A percentile compares a stretch with the other conserved stretches of the same genome.
phyloP scores from a whole-genome alignment of 805 yeast genomes.

The Kodamaea nitidulidarum region DNA sequence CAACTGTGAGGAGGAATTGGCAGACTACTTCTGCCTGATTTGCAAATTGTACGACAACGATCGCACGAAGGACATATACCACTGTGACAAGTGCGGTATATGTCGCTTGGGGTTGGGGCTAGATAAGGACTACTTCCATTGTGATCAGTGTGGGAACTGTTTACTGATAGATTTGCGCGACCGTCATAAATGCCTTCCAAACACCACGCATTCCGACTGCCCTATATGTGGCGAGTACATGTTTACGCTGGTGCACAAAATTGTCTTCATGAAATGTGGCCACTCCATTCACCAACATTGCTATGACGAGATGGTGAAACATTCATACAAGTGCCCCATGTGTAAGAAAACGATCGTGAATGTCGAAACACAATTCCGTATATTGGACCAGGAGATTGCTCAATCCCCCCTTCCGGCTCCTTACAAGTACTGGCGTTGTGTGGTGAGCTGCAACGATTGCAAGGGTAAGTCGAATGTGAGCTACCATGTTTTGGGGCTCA shows the following conservation, averaged over 20 bases:
- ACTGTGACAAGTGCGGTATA: slow-evolving; percentile 89
- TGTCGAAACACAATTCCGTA: slow-evolving; percentile 85
- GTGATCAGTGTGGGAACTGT: slow-evolving; percentile 86
- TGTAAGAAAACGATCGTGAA: slow-evolving; percentile 81
- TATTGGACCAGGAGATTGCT: slow-evolving; percentile 76
- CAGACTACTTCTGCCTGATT: slow-evolving; percentile 69
- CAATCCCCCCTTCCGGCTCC: slow-evolving; percentile 80
- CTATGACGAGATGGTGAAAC: slow-evolving; percentile 75
- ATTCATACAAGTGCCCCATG: slow-evolving; percentile 86
- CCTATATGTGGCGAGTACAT: slow-evolving; percentile 90
- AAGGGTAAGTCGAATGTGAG: slow-evolving; percentile 70
- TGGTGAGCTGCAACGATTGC: slow-evolving; percentile 82
- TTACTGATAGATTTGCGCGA: slow-evolving; percentile 72
- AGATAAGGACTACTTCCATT: slow-evolving; percentile 87
- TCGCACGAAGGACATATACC: slow-evolving; percentile 74
- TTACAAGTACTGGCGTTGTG: slow-evolving; percentile 67
- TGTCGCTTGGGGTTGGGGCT: slow-evolving; percentile 87
- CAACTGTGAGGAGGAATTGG: slow-evolving; percentile 62
- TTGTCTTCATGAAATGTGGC: slow-evolving; percentile 91
- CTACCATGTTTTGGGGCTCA: slow-evolving; percentile 82
- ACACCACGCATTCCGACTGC: slow-evolving; percentile 86
- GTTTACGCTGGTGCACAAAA: slow-evolving; percentile 76
- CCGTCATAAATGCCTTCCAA: slow-evolving; percentile 78
- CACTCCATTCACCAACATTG: slow-evolving; percentile 89
- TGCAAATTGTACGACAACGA: slow-evolving; percentile 86